Conservation (phyloP, 176 grass and related monocot genomes). For the Triticum monococcum region DNA sequence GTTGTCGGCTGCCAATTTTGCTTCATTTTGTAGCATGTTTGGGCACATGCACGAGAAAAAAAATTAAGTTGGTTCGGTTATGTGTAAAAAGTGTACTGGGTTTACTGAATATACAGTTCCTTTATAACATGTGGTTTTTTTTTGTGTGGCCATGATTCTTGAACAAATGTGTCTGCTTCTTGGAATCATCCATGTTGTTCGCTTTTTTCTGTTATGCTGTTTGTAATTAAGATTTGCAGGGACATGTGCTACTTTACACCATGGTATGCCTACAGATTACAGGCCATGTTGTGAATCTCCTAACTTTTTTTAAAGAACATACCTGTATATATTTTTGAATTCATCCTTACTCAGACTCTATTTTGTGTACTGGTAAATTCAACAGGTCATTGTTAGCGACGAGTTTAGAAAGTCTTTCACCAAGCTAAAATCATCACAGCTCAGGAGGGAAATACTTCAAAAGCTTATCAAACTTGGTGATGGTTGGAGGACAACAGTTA, state of each 20-base stretch:
- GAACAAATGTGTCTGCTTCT: neutral
- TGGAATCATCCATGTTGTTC: neutral
- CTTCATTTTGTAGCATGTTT: neutral
- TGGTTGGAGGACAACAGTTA: constrained; percentile 57
- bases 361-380: constrained; percentile 18
- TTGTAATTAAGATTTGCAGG: neutral
- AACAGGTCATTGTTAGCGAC: constrained; percentile 69
- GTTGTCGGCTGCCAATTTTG: neutral
- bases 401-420: constrained; percentile 68
- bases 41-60: neutral
- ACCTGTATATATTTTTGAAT: neutral
- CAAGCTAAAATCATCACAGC: constrained; percentile 45
- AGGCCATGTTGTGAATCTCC: neutral
- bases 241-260: neutral
- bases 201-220: neutral
- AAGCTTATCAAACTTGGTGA: constrained; percentile 60
- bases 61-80: neutral
- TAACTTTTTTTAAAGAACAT: neutral
- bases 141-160: neutral
- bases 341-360: neutral
- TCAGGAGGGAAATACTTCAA: constrained; percentile 46
- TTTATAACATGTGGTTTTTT: neutral
- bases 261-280: too few relatives aligned
- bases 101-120: neutral
- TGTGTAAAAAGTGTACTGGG: neutral